phyloP scores from a whole-genome alignment of 2,329 filamentous ascomycete genomes.

The Cyphellophora europaea region DNA sequence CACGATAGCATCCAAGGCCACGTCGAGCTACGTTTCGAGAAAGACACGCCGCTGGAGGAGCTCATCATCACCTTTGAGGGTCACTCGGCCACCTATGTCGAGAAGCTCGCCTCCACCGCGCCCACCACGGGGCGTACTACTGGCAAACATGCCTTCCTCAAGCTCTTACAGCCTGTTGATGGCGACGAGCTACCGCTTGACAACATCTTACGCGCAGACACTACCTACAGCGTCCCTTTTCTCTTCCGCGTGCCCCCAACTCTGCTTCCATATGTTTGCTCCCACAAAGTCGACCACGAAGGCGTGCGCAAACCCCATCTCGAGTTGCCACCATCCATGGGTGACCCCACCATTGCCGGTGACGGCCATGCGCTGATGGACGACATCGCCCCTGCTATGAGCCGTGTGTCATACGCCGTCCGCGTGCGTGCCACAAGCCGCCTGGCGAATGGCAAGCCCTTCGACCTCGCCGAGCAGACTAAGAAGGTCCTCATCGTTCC shows the following conservation, averaged over 20 bases:
- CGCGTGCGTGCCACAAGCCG: slow-evolving; percentile 36
- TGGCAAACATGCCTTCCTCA: slow-evolving; percentile 52
- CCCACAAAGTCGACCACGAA: slow-evolving; percentile 41
- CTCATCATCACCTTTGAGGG: slow-evolving; percentile 24
- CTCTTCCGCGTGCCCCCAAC: slow-evolving; percentile 54
- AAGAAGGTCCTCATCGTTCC: slow-evolving; percentile 54
- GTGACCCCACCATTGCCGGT: slow-evolving; percentile 45
- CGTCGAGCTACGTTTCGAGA: slow-evolving; percentile 20
- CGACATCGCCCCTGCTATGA: slow-evolving; percentile 55
- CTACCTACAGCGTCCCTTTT: slow-evolving; percentile 52
- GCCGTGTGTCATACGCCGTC: slow-evolving; percentile 49
- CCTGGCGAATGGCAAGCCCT: slow-evolving; percentile 26
- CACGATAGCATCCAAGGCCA: slow-evolving; percentile 24
- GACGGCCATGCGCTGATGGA: slow-evolving; percentile 44
- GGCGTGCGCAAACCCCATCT: slow-evolving; percentile 48
- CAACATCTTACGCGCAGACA: slow-evolving; percentile 44
- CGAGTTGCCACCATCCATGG: slow-evolving; percentile 52
- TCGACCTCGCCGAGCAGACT: slow-evolving; percentile 41
- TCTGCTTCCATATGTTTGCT: slow-evolving; percentile 51
- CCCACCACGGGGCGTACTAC: slow-evolving; percentile 45
- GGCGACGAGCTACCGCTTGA: slow-evolving; percentile 44
- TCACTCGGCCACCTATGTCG: slow-evolving; percentile 30
- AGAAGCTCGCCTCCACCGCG: slow-evolving; percentile 42
- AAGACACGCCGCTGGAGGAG: slow-evolving; percentile 22
- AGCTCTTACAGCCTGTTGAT: slow-evolving; percentile 51